Conservation (phyloP, 2,329 filamentous ascomycete species). For the Camptophora hylomeconis region DNA sequence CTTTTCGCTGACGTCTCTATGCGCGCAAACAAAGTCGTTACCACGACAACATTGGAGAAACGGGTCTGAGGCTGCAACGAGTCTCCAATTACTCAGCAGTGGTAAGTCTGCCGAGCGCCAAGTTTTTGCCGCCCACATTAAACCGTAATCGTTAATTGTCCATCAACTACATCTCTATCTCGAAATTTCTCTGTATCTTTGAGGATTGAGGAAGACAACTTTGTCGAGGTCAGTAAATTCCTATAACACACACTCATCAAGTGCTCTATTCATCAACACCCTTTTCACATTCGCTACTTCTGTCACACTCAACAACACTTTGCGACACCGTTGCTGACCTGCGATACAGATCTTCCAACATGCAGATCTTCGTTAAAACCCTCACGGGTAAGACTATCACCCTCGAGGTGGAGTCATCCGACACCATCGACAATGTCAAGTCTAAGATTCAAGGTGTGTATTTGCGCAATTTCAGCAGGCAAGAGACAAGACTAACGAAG, state of each 20-base stretch:
- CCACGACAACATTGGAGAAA: background rate
- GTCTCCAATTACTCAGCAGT: too few relatives aligned
- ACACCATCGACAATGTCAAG: slow-evolving; percentile 99
- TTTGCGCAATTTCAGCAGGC: background rate
- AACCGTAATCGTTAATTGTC: too few relatives aligned
- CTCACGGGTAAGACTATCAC: slow-evolving; percentile 99
- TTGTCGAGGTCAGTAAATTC: slow-evolving; percentile 43
- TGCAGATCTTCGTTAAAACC: slow-evolving; percentile 48
- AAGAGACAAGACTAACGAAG: background rate
- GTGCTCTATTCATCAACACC: background rate
- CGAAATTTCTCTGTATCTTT: slow-evolving; percentile 3
- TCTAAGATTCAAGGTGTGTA: slow-evolving; percentile 68
- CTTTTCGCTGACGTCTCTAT: slow-evolving; percentile 1
- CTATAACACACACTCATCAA: background rate
- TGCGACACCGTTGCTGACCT: slow-evolving; percentile 2
- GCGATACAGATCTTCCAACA: slow-evolving; percentile 28
- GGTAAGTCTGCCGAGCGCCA: too few relatives aligned
- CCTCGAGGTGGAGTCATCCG: slow-evolving; percentile 99
- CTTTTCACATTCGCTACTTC: too few relatives aligned
- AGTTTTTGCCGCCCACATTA: too few relatives aligned
- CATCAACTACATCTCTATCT: slow-evolving; percentile 1
- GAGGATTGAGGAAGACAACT: slow-evolving; percentile 49
- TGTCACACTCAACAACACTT: background rate
- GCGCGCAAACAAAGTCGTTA: slow-evolving; percentile 1
- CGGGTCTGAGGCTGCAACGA: too few relatives aligned